Percentiles rank a stretch among this genome's conserved stretches.
phyloP scores from a whole-genome alignment of 129 eudicot genomes.

The Flaveria trinervia region DNA sequence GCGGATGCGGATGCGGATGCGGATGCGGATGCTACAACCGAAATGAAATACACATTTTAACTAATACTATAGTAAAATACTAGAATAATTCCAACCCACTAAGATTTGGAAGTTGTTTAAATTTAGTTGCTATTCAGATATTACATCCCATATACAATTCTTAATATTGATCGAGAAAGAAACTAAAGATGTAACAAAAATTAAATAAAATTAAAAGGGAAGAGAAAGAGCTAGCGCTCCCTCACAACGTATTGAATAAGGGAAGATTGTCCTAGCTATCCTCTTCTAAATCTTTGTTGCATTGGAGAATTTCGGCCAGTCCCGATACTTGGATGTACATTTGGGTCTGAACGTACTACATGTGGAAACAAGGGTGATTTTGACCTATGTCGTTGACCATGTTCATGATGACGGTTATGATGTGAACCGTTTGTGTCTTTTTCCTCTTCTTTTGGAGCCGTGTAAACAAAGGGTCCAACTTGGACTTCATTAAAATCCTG shows the following conservation, averaged over 20 bases:
- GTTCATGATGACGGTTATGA: slow-evolving; percentile 37
- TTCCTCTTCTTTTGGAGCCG: slow-evolving; percentile 39
- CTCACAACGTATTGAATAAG: too few relatives aligned
- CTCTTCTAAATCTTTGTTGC: slow-evolving; percentile 42
- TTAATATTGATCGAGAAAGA: not conserved
- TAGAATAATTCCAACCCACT: not conserved
- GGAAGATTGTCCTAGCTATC: slow-evolving; percentile 5
- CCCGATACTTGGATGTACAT: slow-evolving; percentile 12
- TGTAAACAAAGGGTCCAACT: slow-evolving; percentile 62
- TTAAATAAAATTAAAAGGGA: not conserved
- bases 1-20: too few relatives aligned
- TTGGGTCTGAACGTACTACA: slow-evolving; percentile 30
- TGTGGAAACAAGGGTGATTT: slow-evolving; percentile 45
- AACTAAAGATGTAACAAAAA: not conserved
- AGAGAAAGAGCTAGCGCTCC: too few relatives aligned
- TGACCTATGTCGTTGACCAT: slow-evolving; percentile 35
- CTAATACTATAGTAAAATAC: not conserved
- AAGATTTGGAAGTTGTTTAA: not conserved
- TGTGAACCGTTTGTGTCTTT: not conserved
- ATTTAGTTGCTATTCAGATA: not conserved
- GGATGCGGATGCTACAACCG: too few relatives aligned
- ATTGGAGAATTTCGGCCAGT: slow-evolving; percentile 45
- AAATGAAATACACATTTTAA: not conserved
- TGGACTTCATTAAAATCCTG: slow-evolving; percentile 45
- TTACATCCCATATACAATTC: slow-evolving; percentile 37